phyloP scores from a whole-genome alignment of 2,329 filamentous ascomycete genomes.

The Scopulariopsis brevicaulis region DNA sequence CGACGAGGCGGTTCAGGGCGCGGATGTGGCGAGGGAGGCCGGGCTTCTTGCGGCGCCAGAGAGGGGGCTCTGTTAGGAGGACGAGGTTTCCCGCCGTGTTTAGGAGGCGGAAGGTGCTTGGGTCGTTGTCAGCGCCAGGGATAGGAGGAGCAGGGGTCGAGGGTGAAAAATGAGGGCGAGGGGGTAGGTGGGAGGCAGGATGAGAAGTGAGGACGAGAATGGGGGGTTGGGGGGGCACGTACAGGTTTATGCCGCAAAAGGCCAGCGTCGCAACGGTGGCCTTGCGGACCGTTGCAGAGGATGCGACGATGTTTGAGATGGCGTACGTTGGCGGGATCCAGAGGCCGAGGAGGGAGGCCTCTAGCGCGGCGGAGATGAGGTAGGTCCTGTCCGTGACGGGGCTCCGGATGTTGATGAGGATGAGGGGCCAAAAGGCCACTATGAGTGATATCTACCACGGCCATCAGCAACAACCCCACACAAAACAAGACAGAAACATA shows the following conservation, averaged over 20 bases:
- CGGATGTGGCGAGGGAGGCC: slow-evolving; percentile 12
- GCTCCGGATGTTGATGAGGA: slow-evolving; percentile 20
- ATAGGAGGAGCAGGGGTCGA: background rate
- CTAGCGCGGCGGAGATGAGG: slow-evolving; percentile 22
- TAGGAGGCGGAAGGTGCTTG: slow-evolving; percentile 23
- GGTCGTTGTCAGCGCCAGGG: background rate
- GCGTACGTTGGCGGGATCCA: slow-evolving; percentile 15
- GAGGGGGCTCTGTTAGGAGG: slow-evolving; percentile 23
- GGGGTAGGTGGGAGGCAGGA: too few species aligned
- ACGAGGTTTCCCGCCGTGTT: slow-evolving; percentile 25
- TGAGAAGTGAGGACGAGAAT: background rate
- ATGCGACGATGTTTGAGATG: slow-evolving; percentile 11
- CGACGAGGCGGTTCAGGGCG: slow-evolving; percentile 15
- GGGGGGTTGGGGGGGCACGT: slow-evolving; percentile 10
- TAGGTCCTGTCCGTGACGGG: slow-evolving; percentile 23
- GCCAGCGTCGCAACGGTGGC: slow-evolving; percentile 17
- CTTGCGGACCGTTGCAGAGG: slow-evolving; percentile 3
- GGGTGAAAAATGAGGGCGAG: background rate
- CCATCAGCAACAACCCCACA: background rate
- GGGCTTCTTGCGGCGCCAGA: slow-evolving; percentile 23
- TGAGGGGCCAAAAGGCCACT: slow-evolving; percentile 20
- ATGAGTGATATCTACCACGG: slow-evolving; percentile 24
- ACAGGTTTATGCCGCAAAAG: slow-evolving; percentile 26
- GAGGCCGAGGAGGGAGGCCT: slow-evolving; percentile 14
- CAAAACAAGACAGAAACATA: background rate